A percentile compares a stretch with the other conserved stretches of the same genome.
Conservation (phyloP, 306 rosid genomes). For the Ammopiptanthus mongolicus region DNA sequence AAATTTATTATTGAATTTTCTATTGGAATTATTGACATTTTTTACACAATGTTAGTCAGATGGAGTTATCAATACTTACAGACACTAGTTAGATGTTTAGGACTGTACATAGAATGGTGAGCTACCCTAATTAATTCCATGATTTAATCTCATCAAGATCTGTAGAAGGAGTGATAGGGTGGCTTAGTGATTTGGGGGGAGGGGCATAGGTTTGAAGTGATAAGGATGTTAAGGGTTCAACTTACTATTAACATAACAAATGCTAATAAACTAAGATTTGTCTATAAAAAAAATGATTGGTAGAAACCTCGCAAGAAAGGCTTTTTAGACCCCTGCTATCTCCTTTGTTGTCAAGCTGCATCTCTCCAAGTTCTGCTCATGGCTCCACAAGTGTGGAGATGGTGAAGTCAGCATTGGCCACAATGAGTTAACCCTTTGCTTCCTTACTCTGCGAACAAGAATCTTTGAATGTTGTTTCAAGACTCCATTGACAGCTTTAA, state of each 20-base stretch:
- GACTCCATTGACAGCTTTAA: slow-evolving; percentile 64
- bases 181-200: no score
- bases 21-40: neutral
- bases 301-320: neutral
- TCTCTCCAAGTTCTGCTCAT: slow-evolving; percentile 41
- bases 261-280: no score
- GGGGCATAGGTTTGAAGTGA: no score
- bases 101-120: slow-evolving; percentile 2
- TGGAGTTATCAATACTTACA: neutral
- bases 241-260: no score
- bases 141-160: neutral
- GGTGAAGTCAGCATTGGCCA: slow-evolving; percentile 68
- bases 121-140: neutral
- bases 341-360: slow-evolving; percentile 39
- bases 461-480: slow-evolving; percentile 42
- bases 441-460: slow-evolving; percentile 30
- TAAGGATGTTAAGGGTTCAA: no score
- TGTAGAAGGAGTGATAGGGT: no score
- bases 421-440: slow-evolving; percentile 35
- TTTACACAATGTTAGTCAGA: neutral
- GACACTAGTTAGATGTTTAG: neutral
- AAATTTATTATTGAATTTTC: neutral
- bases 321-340: slow-evolving; percentile 47
- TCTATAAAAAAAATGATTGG: no score
- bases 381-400: slow-evolving; percentile 65